A percentile compares a stretch with the other conserved stretches of the same genome.
Conservation (phyloP, 352 stramenopile species). For the Globisporangium canariense region DNA sequence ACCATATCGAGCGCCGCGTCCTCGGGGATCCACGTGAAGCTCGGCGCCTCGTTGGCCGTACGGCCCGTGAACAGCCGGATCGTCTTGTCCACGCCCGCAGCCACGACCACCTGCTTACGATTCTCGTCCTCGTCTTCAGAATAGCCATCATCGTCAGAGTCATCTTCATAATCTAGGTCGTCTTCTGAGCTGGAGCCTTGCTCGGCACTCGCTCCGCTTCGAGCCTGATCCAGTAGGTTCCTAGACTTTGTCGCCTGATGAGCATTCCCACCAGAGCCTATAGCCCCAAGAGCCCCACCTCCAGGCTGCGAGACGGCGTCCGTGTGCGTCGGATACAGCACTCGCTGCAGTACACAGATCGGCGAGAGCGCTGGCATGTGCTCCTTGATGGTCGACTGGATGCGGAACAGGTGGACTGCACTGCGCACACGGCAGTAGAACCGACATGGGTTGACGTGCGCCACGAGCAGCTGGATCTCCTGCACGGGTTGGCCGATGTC, state of each 20-base stretch:
- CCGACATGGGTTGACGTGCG: constrained; percentile 30
- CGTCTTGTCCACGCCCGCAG: constrained; percentile 63
- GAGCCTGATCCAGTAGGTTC: neutral
- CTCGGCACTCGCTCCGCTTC: neutral
- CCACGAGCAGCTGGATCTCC: constrained; percentile 40
- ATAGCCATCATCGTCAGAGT: constrained; percentile 8
- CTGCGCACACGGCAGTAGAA: constrained; percentile 67
- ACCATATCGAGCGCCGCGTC: constrained; percentile 56
- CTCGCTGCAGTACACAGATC: constrained; percentile 51
- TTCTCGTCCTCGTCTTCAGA: constrained; percentile 3
- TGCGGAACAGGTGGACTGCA: constrained; percentile 48
- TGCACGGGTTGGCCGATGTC: constrained; percentile 46
- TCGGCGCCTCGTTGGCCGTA: constrained; percentile 45
- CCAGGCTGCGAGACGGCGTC: neutral
- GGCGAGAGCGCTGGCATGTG: constrained; percentile 53
- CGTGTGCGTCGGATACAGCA: constrained; percentile 27
- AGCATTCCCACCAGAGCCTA: neutral
- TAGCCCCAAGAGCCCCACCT: neutral
- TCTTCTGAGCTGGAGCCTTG: constrained; percentile 3
- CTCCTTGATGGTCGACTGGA: constrained; percentile 71
- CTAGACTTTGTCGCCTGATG: neutral
- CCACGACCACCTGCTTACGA: constrained; percentile 45
- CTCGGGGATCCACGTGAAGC: constrained; percentile 72
- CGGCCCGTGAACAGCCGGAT: constrained; percentile 56
- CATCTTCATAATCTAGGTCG: constrained; percentile 18